These are phyloP conservation scores for Rostrohypoxylon terebratum DNA, from an alignment of 495 filamentous ascomycete species.

Conservation along the genomic window DNA sequence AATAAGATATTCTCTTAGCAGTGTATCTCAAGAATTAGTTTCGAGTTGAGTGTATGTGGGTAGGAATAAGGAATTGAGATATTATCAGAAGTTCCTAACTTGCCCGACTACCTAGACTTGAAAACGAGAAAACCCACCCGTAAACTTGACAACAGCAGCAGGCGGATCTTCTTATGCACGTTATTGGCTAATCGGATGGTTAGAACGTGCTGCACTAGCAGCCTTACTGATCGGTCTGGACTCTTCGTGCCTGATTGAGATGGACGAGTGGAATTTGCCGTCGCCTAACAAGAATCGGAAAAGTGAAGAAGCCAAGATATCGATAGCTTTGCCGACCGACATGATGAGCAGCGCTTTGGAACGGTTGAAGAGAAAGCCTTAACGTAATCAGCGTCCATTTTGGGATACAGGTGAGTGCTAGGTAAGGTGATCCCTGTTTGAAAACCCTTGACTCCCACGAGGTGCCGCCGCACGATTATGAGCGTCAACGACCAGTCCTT, in stretches of 20 bases:
- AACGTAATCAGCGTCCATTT: background rate
- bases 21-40: conserved; percentile 6
- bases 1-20: conserved; percentile 10
- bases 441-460: conserved; percentile 35
- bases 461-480: conserved; percentile 30
- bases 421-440: conserved; percentile 30
- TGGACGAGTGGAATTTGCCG: conserved; percentile 22
- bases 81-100: background rate
- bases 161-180: conserved; percentile 6
- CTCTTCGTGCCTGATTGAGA: background rate
- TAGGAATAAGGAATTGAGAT: background rate
- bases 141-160: background rate
- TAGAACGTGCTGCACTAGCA: conserved; percentile 24
- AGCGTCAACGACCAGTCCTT: conserved; percentile 5
- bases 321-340: background rate
- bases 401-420: conserved; percentile 7
- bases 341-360: background rate
- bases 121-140: background rate
- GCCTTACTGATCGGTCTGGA: conserved; percentile 29
- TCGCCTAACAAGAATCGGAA: background rate
- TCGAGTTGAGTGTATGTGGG: background rate
- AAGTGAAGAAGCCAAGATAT: background rate
- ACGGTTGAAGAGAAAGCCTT: background rate
- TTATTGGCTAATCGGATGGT: conserved; percentile 26
- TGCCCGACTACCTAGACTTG: background rate